Base-by-base conservation (phyloP, 2,329 filamentous ascomycete genomes). In the Cyphellophora attinorum region DNA sequence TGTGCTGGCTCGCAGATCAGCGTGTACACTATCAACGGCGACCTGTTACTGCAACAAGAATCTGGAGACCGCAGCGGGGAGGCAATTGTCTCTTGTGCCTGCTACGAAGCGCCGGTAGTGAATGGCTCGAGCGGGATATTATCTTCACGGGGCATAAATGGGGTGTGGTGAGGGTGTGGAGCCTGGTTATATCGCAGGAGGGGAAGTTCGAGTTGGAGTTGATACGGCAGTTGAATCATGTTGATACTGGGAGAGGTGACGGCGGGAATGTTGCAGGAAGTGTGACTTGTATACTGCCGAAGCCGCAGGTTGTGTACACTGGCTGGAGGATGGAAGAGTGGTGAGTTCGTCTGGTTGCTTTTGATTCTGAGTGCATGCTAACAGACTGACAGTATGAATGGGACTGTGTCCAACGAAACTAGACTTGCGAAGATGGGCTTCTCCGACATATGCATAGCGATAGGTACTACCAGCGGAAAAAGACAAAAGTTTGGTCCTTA, bases 271-370 rank as follows among this genome's bases (percentile, higher is more conserved):
- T 64, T 38, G 54, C 49, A 27, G 79, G 81, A 2, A 79, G 80
- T 0, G 88, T 96, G 41, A 93, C 83, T 23, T 93, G 83, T 53
- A 82, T 98, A 34, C 69, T 83, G 37, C 82, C 89, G 3, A 82
- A 88, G 71, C 76, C 84, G 34, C 79, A 81, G 43, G 72, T 80
- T 42, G 78, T 96, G 6, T 96, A 95, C 59, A 94, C 88, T 0
- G 91, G 89, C 3, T 91, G 62, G 91, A 96, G 45, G 81, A 86
- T 44, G 91, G 91, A 18, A 72, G 79, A 66, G 89, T 98, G 59
- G 84, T 91, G 54, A 74, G 79, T 74, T 39, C 43, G n/a, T 8
- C 21, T 25, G 21, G n/a, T n/a, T 11, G 15, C 13, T 6, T 12
- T 6, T 14, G 11, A 5, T 29, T 5, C 10, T 11, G n/a, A 2